These are phyloP conservation scores for Zygotorulaspora chibaensis DNA, from an alignment of 805 yeast genomes.

Conservation along the genomic window DNA sequence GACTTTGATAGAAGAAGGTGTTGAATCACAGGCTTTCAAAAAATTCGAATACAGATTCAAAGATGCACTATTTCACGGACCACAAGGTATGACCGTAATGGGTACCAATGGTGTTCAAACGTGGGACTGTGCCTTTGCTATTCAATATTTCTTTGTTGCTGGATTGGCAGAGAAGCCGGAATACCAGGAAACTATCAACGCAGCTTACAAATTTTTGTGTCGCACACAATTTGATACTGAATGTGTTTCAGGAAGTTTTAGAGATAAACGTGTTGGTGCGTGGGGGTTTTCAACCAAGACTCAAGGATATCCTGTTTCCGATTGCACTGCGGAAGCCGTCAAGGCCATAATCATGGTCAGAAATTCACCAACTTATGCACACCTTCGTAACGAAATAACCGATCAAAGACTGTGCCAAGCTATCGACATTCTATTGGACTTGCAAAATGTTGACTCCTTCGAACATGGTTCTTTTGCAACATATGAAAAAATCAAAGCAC, in stretches of 20 bases:
- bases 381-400: conserved; percentile 49
- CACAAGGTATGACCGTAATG: conserved; percentile 87
- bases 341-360: conserved; percentile 92
- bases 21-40: conserved; percentile 55
- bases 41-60: conserved; percentile 55
- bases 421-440: conserved; percentile 65
- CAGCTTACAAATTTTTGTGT: conserved; percentile 66
- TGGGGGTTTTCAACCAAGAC: conserved; percentile 96
- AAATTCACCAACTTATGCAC: conserved; percentile 50
- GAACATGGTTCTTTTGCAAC: conserved; percentile 91
- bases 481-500: conserved; percentile 81
- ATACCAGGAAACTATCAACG: conserved; percentile 58
- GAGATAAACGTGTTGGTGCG: conserved; percentile 83
- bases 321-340: conserved; percentile 93
- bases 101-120: conserved; percentile 98
- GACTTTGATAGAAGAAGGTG: conserved; percentile 65
- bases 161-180: conserved; percentile 70
- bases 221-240: conserved; percentile 83
- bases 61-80: conserved; percentile 79
- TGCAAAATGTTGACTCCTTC: conserved; percentile 76
- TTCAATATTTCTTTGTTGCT: conserved; percentile 76
- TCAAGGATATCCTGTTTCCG: conserved; percentile 95
- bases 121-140: conserved; percentile 92
- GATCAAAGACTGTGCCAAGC: conserved; percentile 57
- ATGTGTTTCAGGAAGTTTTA: conserved; percentile 67